phyloP scores from a whole-genome alignment of 2,329 filamentous ascomycete genomes.

The Nemania sp. region DNA sequence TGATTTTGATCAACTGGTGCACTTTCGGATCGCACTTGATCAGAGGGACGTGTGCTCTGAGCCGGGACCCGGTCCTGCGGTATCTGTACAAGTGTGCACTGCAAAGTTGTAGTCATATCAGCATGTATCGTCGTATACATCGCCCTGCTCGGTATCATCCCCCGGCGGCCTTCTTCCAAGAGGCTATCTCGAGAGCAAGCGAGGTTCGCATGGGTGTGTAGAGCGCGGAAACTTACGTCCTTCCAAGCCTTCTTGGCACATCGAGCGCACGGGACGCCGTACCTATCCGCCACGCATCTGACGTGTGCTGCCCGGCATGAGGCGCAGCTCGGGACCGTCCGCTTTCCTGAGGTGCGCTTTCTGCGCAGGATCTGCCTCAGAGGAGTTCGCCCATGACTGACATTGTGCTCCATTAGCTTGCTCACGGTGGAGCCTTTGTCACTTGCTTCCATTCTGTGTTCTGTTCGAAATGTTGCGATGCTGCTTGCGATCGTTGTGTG shows the following conservation, averaged over 20 bases:
- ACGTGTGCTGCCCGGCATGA: constrained; percentile 28
- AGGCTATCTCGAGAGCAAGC: background rate
- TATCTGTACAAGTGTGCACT: constrained; percentile 24
- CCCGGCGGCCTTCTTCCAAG: background rate
- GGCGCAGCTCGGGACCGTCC: constrained; percentile 23
- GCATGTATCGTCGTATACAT: background rate
- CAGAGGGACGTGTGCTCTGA: background rate
- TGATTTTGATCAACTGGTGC: background rate
- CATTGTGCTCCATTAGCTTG: no score
- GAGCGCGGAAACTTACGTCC: constrained; percentile 17
- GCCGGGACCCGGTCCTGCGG: background rate
- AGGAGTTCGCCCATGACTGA: no score
- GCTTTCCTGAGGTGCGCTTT: constrained; percentile 20
- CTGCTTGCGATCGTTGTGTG: no score
- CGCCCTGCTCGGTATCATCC: background rate
- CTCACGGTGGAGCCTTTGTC: no score
- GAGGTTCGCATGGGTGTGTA: background rate
- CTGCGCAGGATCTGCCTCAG: no score
- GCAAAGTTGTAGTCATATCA: background rate
- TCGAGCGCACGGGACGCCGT: constrained; percentile 28
- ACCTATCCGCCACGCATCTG: constrained; percentile 27
- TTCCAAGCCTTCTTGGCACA: constrained; percentile 27
- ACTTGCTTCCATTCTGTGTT: no score
- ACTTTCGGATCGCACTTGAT: no score
- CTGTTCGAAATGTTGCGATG: no score